These are phyloP conservation scores for Plasmodium gonderi DNA, from an alignment of 169 alveolate species.

Conservation along the genomic window DNA sequence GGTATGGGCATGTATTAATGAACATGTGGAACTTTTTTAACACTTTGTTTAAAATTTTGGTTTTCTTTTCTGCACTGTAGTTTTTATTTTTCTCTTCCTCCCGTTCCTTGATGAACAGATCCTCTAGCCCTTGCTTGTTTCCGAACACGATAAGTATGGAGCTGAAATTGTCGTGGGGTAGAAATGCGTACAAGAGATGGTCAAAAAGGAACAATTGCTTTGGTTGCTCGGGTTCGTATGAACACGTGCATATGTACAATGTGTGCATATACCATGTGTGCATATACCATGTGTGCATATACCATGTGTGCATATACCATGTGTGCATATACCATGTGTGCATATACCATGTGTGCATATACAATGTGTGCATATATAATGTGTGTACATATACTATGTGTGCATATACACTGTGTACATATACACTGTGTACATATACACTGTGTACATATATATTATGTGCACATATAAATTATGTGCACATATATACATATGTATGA, in stretches of 20 bases:
- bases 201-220: background rate
- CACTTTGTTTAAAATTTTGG: constrained; percentile 68
- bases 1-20: constrained; percentile 92
- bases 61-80: constrained; percentile 2
- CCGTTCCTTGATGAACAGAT: constrained; percentile 28
- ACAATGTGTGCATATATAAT: background rate
- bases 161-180: background rate
- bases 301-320: background rate
- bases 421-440: background rate
- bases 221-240: background rate
- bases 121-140: constrained; percentile 58
- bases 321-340: background rate
- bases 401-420: background rate
- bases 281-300: background rate
- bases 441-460: background rate
- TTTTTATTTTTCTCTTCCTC: constrained; percentile 27
- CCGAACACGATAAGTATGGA: constrained; percentile 63
- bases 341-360: background rate
- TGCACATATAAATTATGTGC: background rate
- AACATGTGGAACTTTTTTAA: constrained; percentile 89
- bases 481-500: background rate
- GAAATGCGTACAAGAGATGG: background rate
- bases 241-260: background rate
- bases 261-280: background rate
- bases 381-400: background rate